Evolutionary conservation across 768 basidiomycete genomes (phyloP).

Genomic region (Agaricus blazei): DNA sequence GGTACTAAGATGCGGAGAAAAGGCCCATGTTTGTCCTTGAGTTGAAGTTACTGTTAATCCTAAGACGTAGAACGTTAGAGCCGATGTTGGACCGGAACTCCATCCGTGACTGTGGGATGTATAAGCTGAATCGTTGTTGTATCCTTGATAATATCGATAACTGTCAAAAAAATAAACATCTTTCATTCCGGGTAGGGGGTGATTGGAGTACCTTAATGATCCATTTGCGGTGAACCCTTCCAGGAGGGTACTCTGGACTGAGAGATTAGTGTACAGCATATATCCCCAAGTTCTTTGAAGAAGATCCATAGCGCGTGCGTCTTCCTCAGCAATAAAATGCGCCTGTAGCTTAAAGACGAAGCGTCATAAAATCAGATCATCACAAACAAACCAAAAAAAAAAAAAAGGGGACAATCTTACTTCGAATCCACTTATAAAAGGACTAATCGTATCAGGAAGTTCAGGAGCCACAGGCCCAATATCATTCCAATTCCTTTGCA

Average conservation of each 20-base stretch:
- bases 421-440: slow-evolving; percentile 56
- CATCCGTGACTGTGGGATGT: slow-evolving; percentile 59
- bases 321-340: slow-evolving; percentile 50
- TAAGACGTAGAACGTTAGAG: slow-evolving; percentile 51
- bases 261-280: slow-evolving; percentile 50
- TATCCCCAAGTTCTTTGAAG: slow-evolving; percentile 55
- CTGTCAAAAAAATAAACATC: slow-evolving; percentile 18
- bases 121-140: slow-evolving; percentile 53
- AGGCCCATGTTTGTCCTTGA: slow-evolving; percentile 40
- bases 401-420: slow-evolving; percentile 21
- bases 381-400: not conserved
- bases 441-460: slow-evolving; percentile 53
- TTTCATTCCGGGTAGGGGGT: not conserved
- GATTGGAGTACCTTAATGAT: slow-evolving; percentile 37
- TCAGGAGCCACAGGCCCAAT: slow-evolving; percentile 51
- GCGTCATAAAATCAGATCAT: not conserved
- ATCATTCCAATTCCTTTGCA: slow-evolving; percentile 47
- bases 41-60: slow-evolving; percentile 46
- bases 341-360: slow-evolving; percentile 40
- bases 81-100: slow-evolving; percentile 54
- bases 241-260: slow-evolving; percentile 51
- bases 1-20: slow-evolving; percentile 40
- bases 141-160: slow-evolving; percentile 49
- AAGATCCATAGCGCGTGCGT: slow-evolving; percentile 46
- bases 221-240: slow-evolving; percentile 58